A percentile compares a stretch with the other conserved stretches of the same genome.
These are phyloP conservation scores for Pittosporum tobira DNA, from an alignment of 129 eudicot genomes.

Conservation along the genomic window DNA sequence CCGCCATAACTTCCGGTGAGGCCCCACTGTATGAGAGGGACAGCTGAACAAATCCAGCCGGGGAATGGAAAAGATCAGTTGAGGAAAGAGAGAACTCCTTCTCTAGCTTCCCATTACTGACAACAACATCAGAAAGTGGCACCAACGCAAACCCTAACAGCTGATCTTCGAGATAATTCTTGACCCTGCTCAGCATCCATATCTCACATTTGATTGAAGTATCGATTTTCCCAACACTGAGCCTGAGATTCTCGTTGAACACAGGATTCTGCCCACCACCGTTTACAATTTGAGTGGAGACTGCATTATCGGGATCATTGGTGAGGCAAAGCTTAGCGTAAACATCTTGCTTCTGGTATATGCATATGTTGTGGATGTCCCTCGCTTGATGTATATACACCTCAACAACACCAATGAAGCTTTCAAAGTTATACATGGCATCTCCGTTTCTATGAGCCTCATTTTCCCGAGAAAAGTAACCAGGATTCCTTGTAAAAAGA, in stretches of 20 bases:
- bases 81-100: conserved; percentile 87
- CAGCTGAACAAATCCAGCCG: conserved; percentile 84
- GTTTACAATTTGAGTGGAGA: conserved; percentile 68
- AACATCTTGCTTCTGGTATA: conserved; percentile 96
- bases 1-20: conserved; percentile 66
- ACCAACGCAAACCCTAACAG: conserved; percentile 87
- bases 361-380: conserved; percentile 93
- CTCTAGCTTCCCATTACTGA: conserved; percentile 50
- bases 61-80: conserved; percentile 88
- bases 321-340: conserved; percentile 84
- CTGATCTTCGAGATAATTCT: conserved; percentile 87
- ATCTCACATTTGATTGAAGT: conserved; percentile 85
- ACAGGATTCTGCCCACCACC: conserved; percentile 96
- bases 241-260: conserved; percentile 54
- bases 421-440: conserved; percentile 13
- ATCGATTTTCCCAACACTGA: conserved; percentile 42
- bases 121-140: conserved; percentile 65
- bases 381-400: conserved; percentile 85
- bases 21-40: conserved; percentile 66
- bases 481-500: conserved; percentile 23
- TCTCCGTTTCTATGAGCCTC: conserved; percentile 19
- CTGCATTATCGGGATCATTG: conserved; percentile 62
- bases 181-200: conserved; percentile 91
- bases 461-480: conserved; percentile 28
- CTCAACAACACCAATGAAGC: conserved; percentile 60